Conservation (phyloP, 257 asterid species). For the Solanum piurae region DNA sequence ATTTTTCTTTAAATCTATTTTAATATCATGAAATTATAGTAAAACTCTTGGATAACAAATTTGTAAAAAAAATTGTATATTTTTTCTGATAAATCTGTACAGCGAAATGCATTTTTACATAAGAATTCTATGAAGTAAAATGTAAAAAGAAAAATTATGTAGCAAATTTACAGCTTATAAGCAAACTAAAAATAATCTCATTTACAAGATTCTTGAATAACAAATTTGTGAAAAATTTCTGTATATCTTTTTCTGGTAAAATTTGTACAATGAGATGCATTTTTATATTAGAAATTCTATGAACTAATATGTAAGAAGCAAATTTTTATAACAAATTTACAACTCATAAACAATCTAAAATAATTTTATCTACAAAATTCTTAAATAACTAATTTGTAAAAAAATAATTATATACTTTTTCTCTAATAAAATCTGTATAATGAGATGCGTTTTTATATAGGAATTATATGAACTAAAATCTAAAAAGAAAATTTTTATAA, state of each 20-base stretch:
- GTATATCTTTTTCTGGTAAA: neutral
- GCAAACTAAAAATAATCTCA: neutral
- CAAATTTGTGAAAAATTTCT: neutral
- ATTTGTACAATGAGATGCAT: neutral
- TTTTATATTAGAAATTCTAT: neutral
- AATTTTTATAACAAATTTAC: neutral
- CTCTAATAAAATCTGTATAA: neutral
- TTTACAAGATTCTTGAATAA: neutral
- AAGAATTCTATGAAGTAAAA: neutral
- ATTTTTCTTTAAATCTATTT: too few relatives aligned
- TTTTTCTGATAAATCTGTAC: too few relatives aligned
- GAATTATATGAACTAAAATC: neutral
- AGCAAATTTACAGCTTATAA: neutral
- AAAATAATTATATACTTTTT: too few relatives aligned
- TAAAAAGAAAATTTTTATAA: neutral
- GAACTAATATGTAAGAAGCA: neutral
- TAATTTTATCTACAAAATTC: too few relatives aligned
- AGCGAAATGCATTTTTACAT: neutral
- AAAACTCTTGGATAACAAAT: too few relatives aligned
- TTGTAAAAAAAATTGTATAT: too few relatives aligned
- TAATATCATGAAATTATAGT: neutral
- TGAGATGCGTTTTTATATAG: neutral
- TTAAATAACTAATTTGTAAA: neutral
- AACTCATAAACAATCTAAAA: neutral
- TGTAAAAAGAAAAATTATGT: neutral